Evolutionary conservation across 140 eudicot genomes (phyloP).

Genomic region (Cichorium intybus): DNA sequence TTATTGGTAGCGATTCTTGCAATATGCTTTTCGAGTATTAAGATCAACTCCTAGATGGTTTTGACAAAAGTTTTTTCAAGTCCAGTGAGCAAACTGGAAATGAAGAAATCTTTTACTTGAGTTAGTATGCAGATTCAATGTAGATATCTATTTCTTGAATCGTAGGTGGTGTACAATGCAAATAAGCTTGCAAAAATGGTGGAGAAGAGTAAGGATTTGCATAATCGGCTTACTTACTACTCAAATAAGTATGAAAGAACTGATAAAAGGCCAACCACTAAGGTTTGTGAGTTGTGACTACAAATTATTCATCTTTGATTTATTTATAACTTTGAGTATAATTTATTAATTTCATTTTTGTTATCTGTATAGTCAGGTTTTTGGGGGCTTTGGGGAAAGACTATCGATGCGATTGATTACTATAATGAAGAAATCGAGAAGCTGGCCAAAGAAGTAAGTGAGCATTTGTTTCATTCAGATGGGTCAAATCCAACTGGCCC

Average conservation of each 20-base stretch:
- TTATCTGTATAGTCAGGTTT: conserved; percentile 86
- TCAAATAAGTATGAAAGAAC: conserved; percentile 71
- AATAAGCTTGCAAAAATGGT: conserved; percentile 85
- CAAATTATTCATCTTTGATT: not conserved
- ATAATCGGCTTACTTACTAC: conserved; percentile 80
- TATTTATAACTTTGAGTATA: not conserved
- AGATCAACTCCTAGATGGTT: too few relatives aligned
- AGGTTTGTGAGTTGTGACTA: conserved; percentile 64
- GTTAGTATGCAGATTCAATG: conserved; percentile 6
- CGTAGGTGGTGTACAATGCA: conserved; percentile 81
- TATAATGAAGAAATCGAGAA: conserved; percentile 72
- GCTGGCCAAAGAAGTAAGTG: conserved; percentile 56
- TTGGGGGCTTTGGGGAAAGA: conserved; percentile 92
- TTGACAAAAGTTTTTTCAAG: too few relatives aligned
- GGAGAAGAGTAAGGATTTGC: conserved; percentile 59
- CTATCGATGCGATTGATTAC: conserved; percentile 78
- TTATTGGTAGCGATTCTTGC: too few relatives aligned
- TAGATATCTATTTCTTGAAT: conserved; percentile 14
- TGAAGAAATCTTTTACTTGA: not conserved
- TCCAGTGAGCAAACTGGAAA: too few relatives aligned
- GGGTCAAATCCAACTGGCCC: not conserved
- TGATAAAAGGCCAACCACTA: conserved; percentile 53
- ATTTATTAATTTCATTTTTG: not conserved
- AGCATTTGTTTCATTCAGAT: not conserved
- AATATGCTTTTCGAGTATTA: too few relatives aligned